Base-by-base conservation (phyloP, 495 filamentous ascomycete genomes). In the Parmelia sp. region DNA sequence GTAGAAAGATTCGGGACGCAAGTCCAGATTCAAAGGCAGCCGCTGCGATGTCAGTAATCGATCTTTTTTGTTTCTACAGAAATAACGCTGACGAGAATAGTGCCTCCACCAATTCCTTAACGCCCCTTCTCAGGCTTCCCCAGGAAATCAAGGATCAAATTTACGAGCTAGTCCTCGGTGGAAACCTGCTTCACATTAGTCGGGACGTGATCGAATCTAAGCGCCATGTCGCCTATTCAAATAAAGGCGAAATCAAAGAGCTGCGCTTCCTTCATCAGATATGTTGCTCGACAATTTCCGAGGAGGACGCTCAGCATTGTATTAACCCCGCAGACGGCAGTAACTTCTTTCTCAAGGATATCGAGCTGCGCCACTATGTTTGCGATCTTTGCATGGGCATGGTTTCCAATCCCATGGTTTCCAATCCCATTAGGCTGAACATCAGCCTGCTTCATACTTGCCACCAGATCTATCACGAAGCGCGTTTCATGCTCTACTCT, bases 401-500 rank as follows among this genome's bases (percentile, higher is more conserved):
- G n/a, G n/a, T n/a, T n/a, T n/a, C n/a, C n/a, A n/a, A n/a, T n/a
- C n/a, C n/a, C n/a, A n/a, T n/a, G n/a, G n/a, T n/a, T n/a, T n/a
- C n/a, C n/a, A n/a, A n/a, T n/a, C n/a, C n/a, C n/a, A n/a, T n/a
- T n/a, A 45, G 42, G 21, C 10, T 45, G 42, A 19, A 45, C 42
- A 14, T 45, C 42, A 45, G 9, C 42, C 42, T 45, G 42, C 42
- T 45, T 36, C 55, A 23, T 27, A 9, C 31, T 9, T 36, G 55
- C 55, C 55, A 31, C 29, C 55, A 57, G 15, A 57, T 57, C 12
- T 36, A 57, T n/a, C 17, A 57, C 31, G 55, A 57, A 36, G 55
- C 55, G 19, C 31, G 36, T 7, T 35, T 36, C 19, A 36, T 57
- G 21, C 55, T 17, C 23, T 57, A 57, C 27, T 35, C 23, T 8